Evolutionary conservation across 352 stramenopile species (phyloP), one percentile per base, ranked within the genome.

Genomic region (Phytophthora sp.): DNA sequence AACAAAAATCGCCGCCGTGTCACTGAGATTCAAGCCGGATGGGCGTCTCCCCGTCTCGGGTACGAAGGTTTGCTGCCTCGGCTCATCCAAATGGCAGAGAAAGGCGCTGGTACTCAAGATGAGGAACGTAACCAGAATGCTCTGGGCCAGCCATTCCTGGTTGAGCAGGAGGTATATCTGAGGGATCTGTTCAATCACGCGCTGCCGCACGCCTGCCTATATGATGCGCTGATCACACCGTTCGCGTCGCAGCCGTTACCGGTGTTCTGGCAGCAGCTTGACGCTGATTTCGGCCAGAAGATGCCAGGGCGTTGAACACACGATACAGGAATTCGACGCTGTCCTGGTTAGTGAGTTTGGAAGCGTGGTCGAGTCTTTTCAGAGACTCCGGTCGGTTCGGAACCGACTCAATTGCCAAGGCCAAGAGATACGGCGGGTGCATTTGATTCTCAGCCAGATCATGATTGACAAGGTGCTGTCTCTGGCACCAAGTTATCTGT

Each of bases 181-280:
- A 21, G 33, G n/a, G 56, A 51, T 12, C 15, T 64, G 31, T 54
- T 54, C 42, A 56, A 50, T 7, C 31, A 63, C 31, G 55, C 56
- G 9, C 31, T 49, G 7, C 42, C 35, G 18, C 46, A 65, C 15
- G 35, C 18, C n/a, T n/a, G 35, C 18, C 33, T 65, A 38, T 30
- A 38, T 57, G 45, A 50, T 4, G 30, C 57, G 16, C 4, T 55
- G 21, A 54, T 29, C 30, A 54, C 29, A 4, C 41, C 41, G 20
- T 21, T 54, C 13, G 29, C 29, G 55, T 38, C 42, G 3, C 55
- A 63, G 55, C 21, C 55, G 1, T 29, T 55, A 13, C 30, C 42
- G 20, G 21, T 4, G 23, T 50, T 50, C 12, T 33, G 23, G 23
- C 42, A 21, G 21, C 42, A 50, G 15, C 42, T 31, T 20, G 42